Conservation (phyloP, 2,329 filamentous ascomycete species). For the Cryphonectria radicalis region DNA sequence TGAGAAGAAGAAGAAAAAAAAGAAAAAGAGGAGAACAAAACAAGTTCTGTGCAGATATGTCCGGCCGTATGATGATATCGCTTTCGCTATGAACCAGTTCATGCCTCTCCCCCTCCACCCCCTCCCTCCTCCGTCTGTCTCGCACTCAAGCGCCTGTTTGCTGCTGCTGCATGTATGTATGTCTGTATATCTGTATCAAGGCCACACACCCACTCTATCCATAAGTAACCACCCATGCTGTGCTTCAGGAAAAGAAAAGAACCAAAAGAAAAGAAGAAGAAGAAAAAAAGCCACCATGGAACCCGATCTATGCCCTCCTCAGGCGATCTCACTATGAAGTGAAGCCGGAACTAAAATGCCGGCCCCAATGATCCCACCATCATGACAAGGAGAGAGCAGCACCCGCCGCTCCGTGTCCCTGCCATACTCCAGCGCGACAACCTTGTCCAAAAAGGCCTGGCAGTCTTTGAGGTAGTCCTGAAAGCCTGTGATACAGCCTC, state of each 20-base stretch:
- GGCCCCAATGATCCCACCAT: conserved; percentile 65
- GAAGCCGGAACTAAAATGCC: conserved; percentile 61
- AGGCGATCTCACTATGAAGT: conserved; percentile 34
- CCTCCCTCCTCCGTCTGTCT: background rate
- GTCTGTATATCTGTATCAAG: background rate
- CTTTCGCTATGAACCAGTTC: background rate
- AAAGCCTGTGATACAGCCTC: conserved; percentile 79
- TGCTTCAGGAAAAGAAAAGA: background rate
- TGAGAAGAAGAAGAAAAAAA: background rate
- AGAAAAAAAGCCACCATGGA: background rate
- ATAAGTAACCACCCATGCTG: background rate
- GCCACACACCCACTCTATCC: background rate
- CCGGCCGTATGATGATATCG: background rate
- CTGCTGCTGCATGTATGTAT: background rate
- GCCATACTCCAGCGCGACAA: conserved; percentile 49
- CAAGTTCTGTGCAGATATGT: background rate
- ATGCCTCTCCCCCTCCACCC: background rate
- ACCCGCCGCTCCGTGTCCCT: conserved; percentile 41
- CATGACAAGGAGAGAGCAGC: conserved; percentile 59
- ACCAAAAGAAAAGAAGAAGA: background rate
- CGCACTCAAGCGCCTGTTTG: background rate
- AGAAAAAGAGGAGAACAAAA: background rate
- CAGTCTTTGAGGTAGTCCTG: conserved; percentile 74
- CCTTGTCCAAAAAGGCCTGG: conserved; percentile 67
- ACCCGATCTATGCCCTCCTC: conserved; percentile 6